Evolutionary conservation across 2,329 filamentous ascomycete species (phyloP).

Genomic region (Plectosphaerella cucumerina): DNA sequence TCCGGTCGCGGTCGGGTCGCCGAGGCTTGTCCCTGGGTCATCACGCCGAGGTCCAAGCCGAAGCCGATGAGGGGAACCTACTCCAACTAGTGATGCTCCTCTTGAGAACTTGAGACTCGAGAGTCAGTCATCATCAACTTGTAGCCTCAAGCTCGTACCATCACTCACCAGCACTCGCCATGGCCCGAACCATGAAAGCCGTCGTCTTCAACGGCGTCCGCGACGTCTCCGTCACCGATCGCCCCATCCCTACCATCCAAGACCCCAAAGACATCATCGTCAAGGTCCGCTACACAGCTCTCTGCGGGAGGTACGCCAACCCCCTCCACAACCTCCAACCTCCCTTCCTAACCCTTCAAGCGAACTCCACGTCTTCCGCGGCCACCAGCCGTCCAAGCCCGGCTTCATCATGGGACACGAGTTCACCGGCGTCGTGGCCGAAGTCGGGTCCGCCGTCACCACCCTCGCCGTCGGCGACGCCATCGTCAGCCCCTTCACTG

Average conservation of each 20-base stretch:
- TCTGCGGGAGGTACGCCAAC: conserved; percentile 76
- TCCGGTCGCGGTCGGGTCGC: no score
- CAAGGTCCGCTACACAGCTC: conserved; percentile 75
- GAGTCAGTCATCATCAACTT: no score
- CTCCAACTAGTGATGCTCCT: no score
- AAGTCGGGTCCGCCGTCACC: conserved; percentile 50
- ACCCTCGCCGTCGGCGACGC: conserved; percentile 57
- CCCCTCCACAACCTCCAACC: neutral
- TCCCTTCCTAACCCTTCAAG: conserved; percentile 32
- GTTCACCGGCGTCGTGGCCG: conserved; percentile 53
- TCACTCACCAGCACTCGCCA: neutral
- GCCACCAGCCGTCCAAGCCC: conserved; percentile 51
- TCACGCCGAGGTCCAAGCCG: no score
- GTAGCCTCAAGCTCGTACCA: no score
- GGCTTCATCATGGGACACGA: conserved; percentile 66
- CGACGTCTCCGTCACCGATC: conserved; percentile 10
- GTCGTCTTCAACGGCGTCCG: neutral
- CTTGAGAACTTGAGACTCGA: no score
- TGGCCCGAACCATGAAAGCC: neutral
- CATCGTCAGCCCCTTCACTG: conserved; percentile 84
- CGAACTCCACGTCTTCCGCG: conserved; percentile 55
- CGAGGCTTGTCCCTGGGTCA: no score
- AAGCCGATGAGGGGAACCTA: no score
- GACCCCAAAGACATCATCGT: conserved; percentile 73
- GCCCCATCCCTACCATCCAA: conserved; percentile 38